These are phyloP conservation scores for Aphanomyces stellatus DNA, from an alignment of 352 stramenopile genomes.

Conservation along the genomic window DNA sequence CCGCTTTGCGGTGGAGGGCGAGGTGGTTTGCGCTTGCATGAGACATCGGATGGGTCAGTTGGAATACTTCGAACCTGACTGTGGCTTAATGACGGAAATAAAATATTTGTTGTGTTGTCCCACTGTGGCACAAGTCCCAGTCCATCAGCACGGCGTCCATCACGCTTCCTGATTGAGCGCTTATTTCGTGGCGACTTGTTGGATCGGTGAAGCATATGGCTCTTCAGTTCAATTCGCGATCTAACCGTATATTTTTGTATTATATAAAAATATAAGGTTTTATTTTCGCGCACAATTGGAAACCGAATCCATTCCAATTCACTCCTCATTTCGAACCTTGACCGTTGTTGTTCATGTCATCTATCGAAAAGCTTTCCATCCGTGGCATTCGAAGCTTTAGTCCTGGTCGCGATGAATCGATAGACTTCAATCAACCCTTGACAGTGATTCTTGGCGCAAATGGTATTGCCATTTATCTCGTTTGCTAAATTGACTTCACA, in stretches of 20 bases:
- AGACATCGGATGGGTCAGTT: background rate
- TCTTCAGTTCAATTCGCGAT: no score
- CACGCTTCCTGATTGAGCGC: constrained; percentile 7
- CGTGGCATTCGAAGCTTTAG: constrained; percentile 97
- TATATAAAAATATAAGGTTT: no score
- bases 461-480: constrained; percentile 22
- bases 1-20: background rate
- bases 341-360: no score
- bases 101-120: background rate
- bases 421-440: constrained; percentile 98
- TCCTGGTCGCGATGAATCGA: constrained; percentile 89
- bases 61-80: background rate
- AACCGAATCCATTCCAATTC: no score
- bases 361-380: constrained; percentile 98
- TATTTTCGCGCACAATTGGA: no score
- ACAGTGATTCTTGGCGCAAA: constrained; percentile 98
- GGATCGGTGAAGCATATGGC: no score
- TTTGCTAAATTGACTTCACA: background rate
- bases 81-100: background rate
- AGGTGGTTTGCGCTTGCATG: background rate
- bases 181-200: background rate
- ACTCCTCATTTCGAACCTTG: no score
- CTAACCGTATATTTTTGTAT: no score
- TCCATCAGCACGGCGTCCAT: background rate
- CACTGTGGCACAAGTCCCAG: constrained; percentile 4